Conservation (phyloP, 2,329 filamentous ascomycete species). For the Xylaria sp. region DNA sequence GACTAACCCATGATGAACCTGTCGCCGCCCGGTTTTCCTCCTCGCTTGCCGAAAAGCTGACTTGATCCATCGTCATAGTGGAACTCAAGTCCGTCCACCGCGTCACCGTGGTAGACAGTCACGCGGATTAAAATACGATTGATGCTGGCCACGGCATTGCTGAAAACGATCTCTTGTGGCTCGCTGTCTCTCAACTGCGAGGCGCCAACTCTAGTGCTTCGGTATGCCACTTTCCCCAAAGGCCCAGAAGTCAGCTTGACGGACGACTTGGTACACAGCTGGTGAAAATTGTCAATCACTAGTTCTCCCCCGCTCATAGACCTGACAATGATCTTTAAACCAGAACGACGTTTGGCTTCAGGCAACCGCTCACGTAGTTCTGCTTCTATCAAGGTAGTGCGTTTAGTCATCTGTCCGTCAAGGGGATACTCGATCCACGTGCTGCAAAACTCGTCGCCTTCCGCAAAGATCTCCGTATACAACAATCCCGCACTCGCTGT, state of each 20-base stretch:
- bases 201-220: conserved; percentile 77
- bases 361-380: conserved; percentile 78
- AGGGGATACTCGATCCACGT: conserved; percentile 83
- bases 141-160: conserved; percentile 68
- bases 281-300: conserved; percentile 79
- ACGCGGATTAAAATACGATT: conserved; percentile 80
- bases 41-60: conserved; percentile 83
- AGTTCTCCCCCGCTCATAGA: conserved; percentile 79
- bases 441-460: conserved; percentile 83
- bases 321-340: conserved; percentile 77
- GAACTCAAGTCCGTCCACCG: conserved; percentile 89
- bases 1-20: conserved; percentile 79
- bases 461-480: conserved; percentile 82
- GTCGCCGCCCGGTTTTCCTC: conserved; percentile 73
- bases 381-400: conserved; percentile 78
- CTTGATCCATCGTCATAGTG: conserved; percentile 86
- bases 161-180: conserved; percentile 78
- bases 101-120: conserved; percentile 78
- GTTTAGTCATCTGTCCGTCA: conserved; percentile 71
- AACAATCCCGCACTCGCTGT: conserved; percentile 84
- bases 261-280: conserved; percentile 76
- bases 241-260: conserved; percentile 77
- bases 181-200: conserved; percentile 76
- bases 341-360: conserved; percentile 75
- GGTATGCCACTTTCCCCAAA: conserved; percentile 75